Evolutionary conservation across 257 asterid species (phyloP), one percentile per base, ranked within the genome.

Genomic region (Solanum infundibuliforme): DNA sequence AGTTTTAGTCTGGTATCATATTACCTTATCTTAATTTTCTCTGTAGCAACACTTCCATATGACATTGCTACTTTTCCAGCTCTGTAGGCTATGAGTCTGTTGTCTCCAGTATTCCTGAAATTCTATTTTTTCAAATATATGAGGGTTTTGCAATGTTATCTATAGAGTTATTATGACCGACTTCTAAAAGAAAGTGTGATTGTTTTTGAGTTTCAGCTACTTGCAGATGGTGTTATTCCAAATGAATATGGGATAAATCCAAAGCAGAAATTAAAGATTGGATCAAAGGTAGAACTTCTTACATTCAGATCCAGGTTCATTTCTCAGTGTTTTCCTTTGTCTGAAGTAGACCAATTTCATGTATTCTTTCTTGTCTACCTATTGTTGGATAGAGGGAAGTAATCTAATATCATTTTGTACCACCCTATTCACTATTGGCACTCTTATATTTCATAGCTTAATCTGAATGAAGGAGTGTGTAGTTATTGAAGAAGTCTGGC

Each of bases 221-320:
- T 96, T 91, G 99, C 99, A 84, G 99, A 96, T 90, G 99, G 99
- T 81, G 99, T 96, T 77, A 95, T 96, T 89, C 99, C 98, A 36
- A 96, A 96, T 84, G 99, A 96, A 91, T 96, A 96, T 72, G 99
- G 99, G 82, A 96, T 96, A 91, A 96, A 96, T 88, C 98, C 99
- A 35, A 89, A 77, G 91, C 98, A 95, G 90, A 96, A 94, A 89
- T 87, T 96, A 88, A 95, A 95, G 94, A 95, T 96, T 88, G 99
- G 99, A 86, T 96, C 99, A 7, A 94, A 96, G 98, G 99, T 96
- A 87, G 21, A 84, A 66, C 43, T 38, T 60, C 72, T 29, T 81
- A 46, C 85, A 29, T 81, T 81, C 85, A 81, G 41, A 81, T 65
- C 29, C 39, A 81, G 27, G 69, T 81, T 41, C 7, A 43, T 81